These are phyloP conservation scores for Zanthoxylum bungeanum DNA, from an alignment of 345 rosid species.

Conservation along the genomic window DNA sequence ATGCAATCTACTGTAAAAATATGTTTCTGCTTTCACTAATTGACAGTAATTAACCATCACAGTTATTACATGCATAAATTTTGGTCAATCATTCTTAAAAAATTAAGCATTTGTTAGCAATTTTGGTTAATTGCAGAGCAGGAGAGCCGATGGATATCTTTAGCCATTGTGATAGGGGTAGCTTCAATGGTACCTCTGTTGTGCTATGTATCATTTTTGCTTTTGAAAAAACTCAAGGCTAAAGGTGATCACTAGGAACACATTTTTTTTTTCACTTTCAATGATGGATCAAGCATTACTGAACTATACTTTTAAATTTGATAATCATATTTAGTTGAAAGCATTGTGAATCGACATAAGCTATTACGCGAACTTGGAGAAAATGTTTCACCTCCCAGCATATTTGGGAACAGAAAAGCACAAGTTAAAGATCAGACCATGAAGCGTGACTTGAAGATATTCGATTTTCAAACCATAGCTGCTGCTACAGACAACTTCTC, in stretches of 20 bases:
- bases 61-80: no score
- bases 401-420: not conserved
- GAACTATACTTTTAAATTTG: not conserved
- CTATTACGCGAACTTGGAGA: not conserved
- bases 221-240: not conserved
- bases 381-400: not conserved
- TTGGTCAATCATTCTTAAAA: no score
- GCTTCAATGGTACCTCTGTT: not conserved
- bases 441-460: not conserved
- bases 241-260: not conserved
- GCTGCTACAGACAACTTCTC: conserved; percentile 9
- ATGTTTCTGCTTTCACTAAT: not conserved
- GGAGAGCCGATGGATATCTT: not conserved
- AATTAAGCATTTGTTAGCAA: not conserved
- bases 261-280: not conserved
- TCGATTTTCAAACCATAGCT: not conserved
- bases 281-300: not conserved
- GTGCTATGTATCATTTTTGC: not conserved
- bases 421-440: not conserved
- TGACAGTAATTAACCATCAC: not conserved
- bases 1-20: not conserved
- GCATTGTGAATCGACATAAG: no score
- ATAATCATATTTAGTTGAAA: not conserved
- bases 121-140: not conserved
- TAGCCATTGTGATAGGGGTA: not conserved